These are phyloP conservation scores for Phyllosticta capitalensis DNA, from an alignment of 2,329 filamentous ascomycete species.

Conservation along the genomic window DNA sequence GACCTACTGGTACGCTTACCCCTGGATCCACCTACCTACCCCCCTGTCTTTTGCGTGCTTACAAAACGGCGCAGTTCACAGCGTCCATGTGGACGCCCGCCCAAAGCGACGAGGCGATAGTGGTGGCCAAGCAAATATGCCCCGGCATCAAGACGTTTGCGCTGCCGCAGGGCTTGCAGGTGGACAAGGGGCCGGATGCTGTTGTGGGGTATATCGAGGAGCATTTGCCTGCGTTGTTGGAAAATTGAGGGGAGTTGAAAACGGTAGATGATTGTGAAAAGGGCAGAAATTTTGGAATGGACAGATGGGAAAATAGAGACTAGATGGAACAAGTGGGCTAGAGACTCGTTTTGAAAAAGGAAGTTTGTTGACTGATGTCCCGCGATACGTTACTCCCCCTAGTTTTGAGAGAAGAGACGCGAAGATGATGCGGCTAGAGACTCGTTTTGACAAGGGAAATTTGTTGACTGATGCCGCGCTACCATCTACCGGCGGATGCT, in stretches of 20 bases:
- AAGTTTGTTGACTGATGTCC: too few relatives aligned
- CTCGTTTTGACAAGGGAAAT: too few relatives aligned
- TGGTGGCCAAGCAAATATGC: conserved; percentile 35
- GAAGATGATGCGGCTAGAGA: too few relatives aligned
- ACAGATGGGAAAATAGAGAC: too few relatives aligned
- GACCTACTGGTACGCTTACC: neutral
- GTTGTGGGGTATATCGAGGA: conserved; percentile 45
- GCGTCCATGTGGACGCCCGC: conserved; percentile 51
- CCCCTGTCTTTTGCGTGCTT: conserved; percentile 6
- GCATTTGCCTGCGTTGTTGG: conserved; percentile 27
- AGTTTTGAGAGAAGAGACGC: too few relatives aligned
- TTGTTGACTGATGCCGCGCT: too few relatives aligned
- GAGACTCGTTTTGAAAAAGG: too few relatives aligned
- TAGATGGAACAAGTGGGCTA: too few relatives aligned
- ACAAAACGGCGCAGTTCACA: conserved; percentile 40
- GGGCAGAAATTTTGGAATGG: neutral
- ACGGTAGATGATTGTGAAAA: neutral
- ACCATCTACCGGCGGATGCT: too few relatives aligned
- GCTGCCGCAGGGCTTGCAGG: conserved; percentile 46
- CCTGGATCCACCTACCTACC: too few relatives aligned
- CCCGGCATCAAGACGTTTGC: conserved; percentile 44
- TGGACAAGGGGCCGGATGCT: conserved; percentile 44
- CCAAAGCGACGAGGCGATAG: conserved; percentile 37
- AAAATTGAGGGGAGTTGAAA: conserved; percentile 5
- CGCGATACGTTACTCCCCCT: too few relatives aligned